A percentile compares a stretch with the other conserved stretches of the same genome.
These are phyloP conservation scores for Talaromyces stipitatus DNA, from an alignment of 495 filamentous ascomycete species.

Conservation along the genomic window DNA sequence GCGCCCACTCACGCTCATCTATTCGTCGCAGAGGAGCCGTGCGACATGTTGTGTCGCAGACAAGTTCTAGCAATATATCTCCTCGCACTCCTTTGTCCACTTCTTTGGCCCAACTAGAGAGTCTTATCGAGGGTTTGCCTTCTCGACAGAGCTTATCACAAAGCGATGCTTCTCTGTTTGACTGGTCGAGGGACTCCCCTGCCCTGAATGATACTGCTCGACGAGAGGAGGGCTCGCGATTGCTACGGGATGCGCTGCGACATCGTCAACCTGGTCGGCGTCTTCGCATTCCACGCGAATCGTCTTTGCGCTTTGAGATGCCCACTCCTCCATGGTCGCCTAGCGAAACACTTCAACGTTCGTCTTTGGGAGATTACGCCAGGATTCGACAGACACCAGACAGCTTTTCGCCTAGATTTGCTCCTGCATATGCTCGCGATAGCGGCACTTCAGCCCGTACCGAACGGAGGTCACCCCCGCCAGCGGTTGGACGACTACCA, in stretches of 20 bases:
- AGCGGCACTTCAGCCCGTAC: conserved; percentile 13
- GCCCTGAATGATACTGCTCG: conserved; percentile 14
- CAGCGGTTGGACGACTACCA: conserved; percentile 12
- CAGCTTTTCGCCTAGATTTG: conserved; percentile 35
- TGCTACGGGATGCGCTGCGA: conserved; percentile 22
- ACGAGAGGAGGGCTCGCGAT: conserved; percentile 25
- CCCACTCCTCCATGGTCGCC: conserved; percentile 19
- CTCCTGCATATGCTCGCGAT: conserved; percentile 30
- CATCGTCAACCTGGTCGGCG: conserved; percentile 24
- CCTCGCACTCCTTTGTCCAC: conserved; percentile 19
- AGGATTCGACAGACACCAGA: conserved; percentile 12
- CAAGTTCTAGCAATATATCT: conserved; percentile 11
- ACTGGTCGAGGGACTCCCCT: neutral
- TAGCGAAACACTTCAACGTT: conserved; percentile 18
- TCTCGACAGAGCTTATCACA: neutral
- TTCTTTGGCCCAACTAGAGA: conserved; percentile 1
- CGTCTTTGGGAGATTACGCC: conserved; percentile 13
- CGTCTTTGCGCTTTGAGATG: conserved; percentile 13
- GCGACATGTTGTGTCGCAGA: conserved; percentile 22
- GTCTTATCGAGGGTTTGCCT: neutral
- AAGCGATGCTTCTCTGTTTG: neutral
- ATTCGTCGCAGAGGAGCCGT: conserved; percentile 55
- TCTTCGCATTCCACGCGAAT: conserved; percentile 25
- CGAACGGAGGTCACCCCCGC: conserved; percentile 17
- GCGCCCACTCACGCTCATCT: conserved; percentile 58